These are phyloP conservation scores for Adansonia digitata DNA, from an alignment of 345 rosid genomes.

Conservation along the genomic window DNA sequence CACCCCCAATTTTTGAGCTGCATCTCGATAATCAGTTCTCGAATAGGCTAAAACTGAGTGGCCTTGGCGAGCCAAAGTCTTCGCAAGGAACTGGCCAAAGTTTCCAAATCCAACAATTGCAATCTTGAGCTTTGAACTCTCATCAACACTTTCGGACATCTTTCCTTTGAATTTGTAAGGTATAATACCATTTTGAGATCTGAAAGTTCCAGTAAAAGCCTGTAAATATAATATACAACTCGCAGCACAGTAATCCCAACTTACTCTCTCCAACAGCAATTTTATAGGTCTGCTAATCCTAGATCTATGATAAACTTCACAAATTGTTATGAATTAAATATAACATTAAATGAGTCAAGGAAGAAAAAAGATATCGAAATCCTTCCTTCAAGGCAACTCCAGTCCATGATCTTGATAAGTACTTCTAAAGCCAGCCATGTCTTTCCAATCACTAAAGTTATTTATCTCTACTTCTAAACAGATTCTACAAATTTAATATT, in stretches of 20 bases:
- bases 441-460: not conserved
- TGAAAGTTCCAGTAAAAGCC: conserved; percentile 13
- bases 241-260: not conserved
- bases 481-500: not conserved
- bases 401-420: not conserved
- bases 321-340: not conserved
- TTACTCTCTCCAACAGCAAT: not conserved
- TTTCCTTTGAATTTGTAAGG: conserved; percentile 24
- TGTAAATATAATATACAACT: not conserved
- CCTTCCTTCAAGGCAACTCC: not conserved
- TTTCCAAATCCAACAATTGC: conserved; percentile 78
- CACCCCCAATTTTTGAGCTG: conserved; percentile 48
- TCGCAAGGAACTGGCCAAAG: conserved; percentile 74
- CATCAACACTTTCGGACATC: conserved; percentile 24
- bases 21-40: conserved; percentile 55
- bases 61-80: conserved; percentile 55
- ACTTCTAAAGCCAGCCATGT: not conserved
- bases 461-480: not conserved
- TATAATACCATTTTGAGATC: conserved; percentile 29
- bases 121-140: conserved; percentile 55
- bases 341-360: not conserved
- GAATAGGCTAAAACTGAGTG: conserved; percentile 69
- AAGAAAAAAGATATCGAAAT: not conserved
- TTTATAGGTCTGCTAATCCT: not conserved
- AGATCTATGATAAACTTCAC: not conserved